phyloP scores from a whole-genome alignment of 805 yeast genomes.

The Cyberlindnera sargentensis region DNA sequence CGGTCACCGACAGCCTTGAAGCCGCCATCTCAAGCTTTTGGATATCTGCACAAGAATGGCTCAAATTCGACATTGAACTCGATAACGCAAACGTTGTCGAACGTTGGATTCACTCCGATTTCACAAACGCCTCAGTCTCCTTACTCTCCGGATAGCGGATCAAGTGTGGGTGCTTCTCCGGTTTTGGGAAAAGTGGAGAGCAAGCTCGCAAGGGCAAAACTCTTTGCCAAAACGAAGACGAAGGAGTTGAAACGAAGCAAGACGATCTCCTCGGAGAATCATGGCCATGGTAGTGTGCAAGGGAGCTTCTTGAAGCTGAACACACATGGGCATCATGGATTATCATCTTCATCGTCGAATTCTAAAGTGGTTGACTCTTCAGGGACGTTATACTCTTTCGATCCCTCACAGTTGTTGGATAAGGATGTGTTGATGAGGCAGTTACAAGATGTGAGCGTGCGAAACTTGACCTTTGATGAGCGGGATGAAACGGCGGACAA shows the following conservation, averaged over 20 bases:
- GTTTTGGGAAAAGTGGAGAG: slow-evolving; percentile 16
- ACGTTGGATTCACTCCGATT: slow-evolving; percentile 22
- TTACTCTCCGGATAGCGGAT: neutral
- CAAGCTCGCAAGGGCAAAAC: slow-evolving; percentile 19
- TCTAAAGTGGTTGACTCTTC: slow-evolving; percentile 27
- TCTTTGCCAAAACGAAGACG: slow-evolving; percentile 22
- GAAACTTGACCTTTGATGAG: slow-evolving; percentile 26
- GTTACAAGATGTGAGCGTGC: slow-evolving; percentile 25
- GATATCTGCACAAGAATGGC: slow-evolving; percentile 12
- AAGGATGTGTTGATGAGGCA: slow-evolving; percentile 24
- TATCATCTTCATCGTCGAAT: slow-evolving; percentile 33
- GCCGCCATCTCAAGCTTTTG: slow-evolving; percentile 3
- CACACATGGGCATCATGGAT: slow-evolving; percentile 15
- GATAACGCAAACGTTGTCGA: slow-evolving; percentile 19
- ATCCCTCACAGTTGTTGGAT: slow-evolving; percentile 22
- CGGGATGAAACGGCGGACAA: slow-evolving; percentile 38
- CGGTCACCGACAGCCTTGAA: neutral
- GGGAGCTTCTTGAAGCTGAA: slow-evolving; percentile 15
- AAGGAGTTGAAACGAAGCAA: slow-evolving; percentile 16
- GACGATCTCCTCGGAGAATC: slow-evolving; percentile 6
- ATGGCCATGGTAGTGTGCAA: slow-evolving; percentile 5
- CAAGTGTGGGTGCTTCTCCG: slow-evolving; percentile 11
- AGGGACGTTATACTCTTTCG: slow-evolving; percentile 31
- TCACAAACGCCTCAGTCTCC: slow-evolving; percentile 7
- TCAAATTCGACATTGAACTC: slow-evolving; percentile 22